Conservation (phyloP, 2,329 filamentous ascomycete species). For the Xylariaceae sp. region DNA sequence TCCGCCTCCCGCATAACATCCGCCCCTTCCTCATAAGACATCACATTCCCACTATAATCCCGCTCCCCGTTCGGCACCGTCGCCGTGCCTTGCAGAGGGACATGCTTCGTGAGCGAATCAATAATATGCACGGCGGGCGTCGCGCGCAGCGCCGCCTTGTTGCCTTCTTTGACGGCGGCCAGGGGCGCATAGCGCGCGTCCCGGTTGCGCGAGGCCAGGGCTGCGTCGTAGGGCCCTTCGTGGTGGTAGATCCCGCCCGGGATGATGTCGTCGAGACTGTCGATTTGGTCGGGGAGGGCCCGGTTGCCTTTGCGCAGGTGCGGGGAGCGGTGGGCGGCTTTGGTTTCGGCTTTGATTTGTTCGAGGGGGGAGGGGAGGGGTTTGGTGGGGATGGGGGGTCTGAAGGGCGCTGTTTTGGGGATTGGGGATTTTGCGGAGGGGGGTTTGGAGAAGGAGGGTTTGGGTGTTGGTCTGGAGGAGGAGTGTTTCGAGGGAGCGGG, state of each 20-base stretch:
- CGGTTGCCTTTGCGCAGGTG: constrained; percentile 62
- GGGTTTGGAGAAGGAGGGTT: background rate
- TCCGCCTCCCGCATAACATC: constrained; percentile 75
- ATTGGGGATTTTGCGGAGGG: background rate
- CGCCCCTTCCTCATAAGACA: constrained; percentile 78
- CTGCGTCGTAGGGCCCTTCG: constrained; percentile 84
- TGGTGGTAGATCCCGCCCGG: constrained; percentile 71
- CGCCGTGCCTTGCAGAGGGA: constrained; percentile 76
- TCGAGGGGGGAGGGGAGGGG: constrained; percentile 61
- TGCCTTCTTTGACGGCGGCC: constrained; percentile 67
- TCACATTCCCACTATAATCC: constrained; percentile 63
- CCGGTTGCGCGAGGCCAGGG: constrained; percentile 66
- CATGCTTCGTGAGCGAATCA: constrained; percentile 66
- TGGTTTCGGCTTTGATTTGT: constrained; percentile 56
- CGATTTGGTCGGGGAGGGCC: constrained; percentile 71
- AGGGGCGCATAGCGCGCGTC: constrained; percentile 61
- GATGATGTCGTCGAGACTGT: constrained; percentile 65
- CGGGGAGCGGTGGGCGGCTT: constrained; percentile 59
- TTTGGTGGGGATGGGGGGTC: background rate
- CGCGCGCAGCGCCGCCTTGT: constrained; percentile 70
- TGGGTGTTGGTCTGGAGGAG: too few relatives aligned
- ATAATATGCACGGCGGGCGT: constrained; percentile 73
- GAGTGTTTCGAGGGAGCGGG: too few relatives aligned
- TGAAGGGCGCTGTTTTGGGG: background rate
- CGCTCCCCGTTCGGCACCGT: constrained; percentile 65